Base-by-base conservation (phyloP, 495 filamentous ascomycete genomes). In the Aspergillus egyptiacus region DNA sequence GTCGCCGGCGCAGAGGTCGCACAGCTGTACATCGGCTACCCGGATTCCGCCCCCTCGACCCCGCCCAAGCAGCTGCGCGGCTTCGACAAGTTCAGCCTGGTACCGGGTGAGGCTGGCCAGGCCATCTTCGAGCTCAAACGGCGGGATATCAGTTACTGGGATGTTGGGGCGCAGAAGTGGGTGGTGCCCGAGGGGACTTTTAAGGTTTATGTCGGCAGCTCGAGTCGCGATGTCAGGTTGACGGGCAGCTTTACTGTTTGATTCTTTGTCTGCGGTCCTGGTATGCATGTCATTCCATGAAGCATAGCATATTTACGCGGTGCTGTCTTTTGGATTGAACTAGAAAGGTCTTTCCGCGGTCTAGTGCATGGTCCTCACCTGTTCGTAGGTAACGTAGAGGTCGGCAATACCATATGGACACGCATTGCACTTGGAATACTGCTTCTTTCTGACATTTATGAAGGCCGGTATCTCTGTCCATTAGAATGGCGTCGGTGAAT, bases 141-240 rank as follows among this genome's bases (percentile, higher is more conserved):
- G 54, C 69, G 80, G 43, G 89, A 93, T 59, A 34, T 84, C 23
- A 82, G 77, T 61, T 93, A 87, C 55, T 95, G 88, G 89, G 78
- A 83, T 58, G 74, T 80, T 3, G 63, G 61, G 44, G 57, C 54
- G 55, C 83, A 86, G 69, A 91, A 91, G 59, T 95, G 89, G 89
- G 75, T 79, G 2, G 76, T 95, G 64, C 64, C 77, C 2, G 35
- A 17, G 40, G 65, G 55, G 23, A 41, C 48, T 23, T 69, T 63
- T 27, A 51, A 54, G 22, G 60, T 66, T 39, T 43, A 56, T 25
- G 61, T 50, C 13, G 61, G 61, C 0, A 53, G 51, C 25, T 61
- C 58, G 14, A 59, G 56, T 40, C 54, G 56, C 9, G 61, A 64
- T 47, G 46, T 64, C 23, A 33, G 40, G 27, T 19, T 49, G 11